These are phyloP conservation scores for Mortierella alpina DNA, from an alignment of 192 early-diverging fungal species.

Conservation along the genomic window DNA sequence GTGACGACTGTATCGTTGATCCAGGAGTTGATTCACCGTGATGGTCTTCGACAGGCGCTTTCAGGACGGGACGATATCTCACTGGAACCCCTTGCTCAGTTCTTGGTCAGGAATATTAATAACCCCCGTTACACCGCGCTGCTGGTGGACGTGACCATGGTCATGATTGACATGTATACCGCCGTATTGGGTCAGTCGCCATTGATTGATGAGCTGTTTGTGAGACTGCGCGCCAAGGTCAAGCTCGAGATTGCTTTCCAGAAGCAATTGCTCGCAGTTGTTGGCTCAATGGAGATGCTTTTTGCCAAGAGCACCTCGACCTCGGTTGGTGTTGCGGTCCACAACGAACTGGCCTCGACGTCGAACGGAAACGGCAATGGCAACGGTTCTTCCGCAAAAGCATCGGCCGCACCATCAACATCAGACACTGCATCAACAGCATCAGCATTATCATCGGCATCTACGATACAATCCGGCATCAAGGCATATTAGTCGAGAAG, in stretches of 20 bases:
- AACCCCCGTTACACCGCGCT: constrained; percentile 83
- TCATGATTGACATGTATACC: constrained; percentile 87
- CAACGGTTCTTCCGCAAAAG: not conserved
- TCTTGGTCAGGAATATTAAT: constrained; percentile 83
- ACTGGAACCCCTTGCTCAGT: constrained; percentile 85
- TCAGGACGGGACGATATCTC: constrained; percentile 88
- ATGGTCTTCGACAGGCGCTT: constrained; percentile 81
- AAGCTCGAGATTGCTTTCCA: constrained; percentile 82
- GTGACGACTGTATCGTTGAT: constrained; percentile 81
- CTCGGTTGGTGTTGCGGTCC: constrained; percentile 36
- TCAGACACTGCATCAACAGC: constrained; percentile 6
- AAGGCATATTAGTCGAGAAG: constrained; percentile 1
- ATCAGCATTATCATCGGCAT: constrained; percentile 1
- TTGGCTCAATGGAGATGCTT: constrained; percentile 90
- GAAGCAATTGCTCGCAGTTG: constrained; percentile 76
- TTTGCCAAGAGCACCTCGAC: constrained; percentile 63
- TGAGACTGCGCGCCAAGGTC: constrained; percentile 77
- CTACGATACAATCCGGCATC: constrained; percentile 14
- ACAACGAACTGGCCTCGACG: constrained; percentile 40
- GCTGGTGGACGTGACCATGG: constrained; percentile 82
- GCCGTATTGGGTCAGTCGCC: constrained; percentile 83
- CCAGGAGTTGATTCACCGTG: constrained; percentile 91
- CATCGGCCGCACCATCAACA: constrained; percentile 7
- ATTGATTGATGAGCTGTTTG: constrained; percentile 82
- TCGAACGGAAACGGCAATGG: constrained; percentile 6